Base-by-base conservation (phyloP, 2,329 filamentous ascomycete species). In the Monilinia aucupariae region DNA sequence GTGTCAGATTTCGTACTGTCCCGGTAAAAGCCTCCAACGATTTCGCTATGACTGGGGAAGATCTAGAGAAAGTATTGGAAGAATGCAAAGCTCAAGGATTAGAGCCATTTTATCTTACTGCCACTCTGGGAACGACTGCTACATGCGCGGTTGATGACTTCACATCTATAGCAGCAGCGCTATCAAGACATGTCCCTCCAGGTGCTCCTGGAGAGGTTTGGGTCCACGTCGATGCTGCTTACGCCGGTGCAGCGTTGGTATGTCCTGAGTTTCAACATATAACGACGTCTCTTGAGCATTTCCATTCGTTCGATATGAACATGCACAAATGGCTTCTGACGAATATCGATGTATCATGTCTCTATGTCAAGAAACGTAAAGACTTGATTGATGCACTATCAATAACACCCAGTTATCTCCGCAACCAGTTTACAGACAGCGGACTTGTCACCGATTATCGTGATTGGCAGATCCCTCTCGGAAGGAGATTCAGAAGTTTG, bases 321-420 rank as follows among this genome's bases (percentile, higher is more conserved):
- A 89, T 96, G 84, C 92, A 97, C 81, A 97, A 97, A 79, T 97
- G 93, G 93, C 81, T 97, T 54, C 85, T 97, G 22, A 92, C 91
- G 63, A 96, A 96, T 76, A 97, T 97, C 71, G 93, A 97, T 75
- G 83, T 81, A 70, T 91, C 89, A 61, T 89, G 89, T 68, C 82
- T 96, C 52, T 97, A 85, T 77, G 86, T 97, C 55, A 86, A 87
- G 66, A 82, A 87, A 71, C 84, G 92, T 20, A 78, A 80, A 61
- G 86, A 92, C 76, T 83, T 97, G n/a, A 91, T 89, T 50, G 82
- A 87, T 65, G 89, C 92, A 0, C 82, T 96, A 49, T 87, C 85
- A 72, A 88, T 94, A 73, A 88, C 88, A 20, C 90, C 90, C 0
- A 82, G 88, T 5, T 97, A 96, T 78, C 84, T 97, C 34, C 82